These are phyloP conservation scores for Poa pratensis DNA, from an alignment of 176 grass and related monocot genomes.

Conservation along the genomic window DNA sequence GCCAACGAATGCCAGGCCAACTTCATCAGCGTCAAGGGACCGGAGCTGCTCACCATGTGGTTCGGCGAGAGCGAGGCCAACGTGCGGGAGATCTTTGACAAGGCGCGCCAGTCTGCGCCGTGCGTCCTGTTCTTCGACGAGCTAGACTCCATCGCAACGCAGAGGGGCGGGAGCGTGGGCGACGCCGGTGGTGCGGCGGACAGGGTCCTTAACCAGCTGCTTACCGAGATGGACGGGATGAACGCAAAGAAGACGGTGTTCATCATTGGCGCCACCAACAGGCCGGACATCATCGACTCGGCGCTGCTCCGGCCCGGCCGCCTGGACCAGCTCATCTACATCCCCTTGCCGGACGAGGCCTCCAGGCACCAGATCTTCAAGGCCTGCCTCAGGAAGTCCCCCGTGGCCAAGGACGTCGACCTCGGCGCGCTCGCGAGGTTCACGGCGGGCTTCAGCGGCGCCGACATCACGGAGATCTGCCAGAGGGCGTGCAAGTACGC, in stretches of 20 bases:
- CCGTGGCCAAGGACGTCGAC: constrained; percentile 53
- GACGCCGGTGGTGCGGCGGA: constrained; percentile 58
- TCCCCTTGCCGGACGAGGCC: constrained; percentile 63
- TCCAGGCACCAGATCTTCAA: constrained; percentile 62
- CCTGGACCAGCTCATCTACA: constrained; percentile 73
- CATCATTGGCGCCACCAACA: constrained; percentile 71
- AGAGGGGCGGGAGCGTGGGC: constrained; percentile 53
- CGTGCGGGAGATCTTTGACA: constrained; percentile 66
- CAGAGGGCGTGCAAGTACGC: constrained; percentile 69
- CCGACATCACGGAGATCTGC: constrained; percentile 70
- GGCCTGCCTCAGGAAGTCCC: constrained; percentile 56
- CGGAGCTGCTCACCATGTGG: constrained; percentile 72
- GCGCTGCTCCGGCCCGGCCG: constrained; percentile 66
- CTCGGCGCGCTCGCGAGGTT: constrained; percentile 51
- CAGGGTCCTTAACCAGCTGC: constrained; percentile 66
- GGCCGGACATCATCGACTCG: constrained; percentile 62
- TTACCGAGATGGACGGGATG: constrained; percentile 81
- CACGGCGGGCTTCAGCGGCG: constrained; percentile 65
- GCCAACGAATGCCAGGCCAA: constrained; percentile 79
- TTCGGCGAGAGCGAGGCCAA: constrained; percentile 80
- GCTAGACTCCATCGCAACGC: constrained; percentile 64
- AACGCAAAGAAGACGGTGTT: constrained; percentile 73
- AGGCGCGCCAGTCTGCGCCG: constrained; percentile 59
- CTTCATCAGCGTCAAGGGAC: constrained; percentile 72
- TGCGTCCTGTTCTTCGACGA: constrained; percentile 81